phyloP scores from a whole-genome alignment of 2,329 filamentous ascomycete genomes.

The Emmonsiellopsis sp. region DNA sequence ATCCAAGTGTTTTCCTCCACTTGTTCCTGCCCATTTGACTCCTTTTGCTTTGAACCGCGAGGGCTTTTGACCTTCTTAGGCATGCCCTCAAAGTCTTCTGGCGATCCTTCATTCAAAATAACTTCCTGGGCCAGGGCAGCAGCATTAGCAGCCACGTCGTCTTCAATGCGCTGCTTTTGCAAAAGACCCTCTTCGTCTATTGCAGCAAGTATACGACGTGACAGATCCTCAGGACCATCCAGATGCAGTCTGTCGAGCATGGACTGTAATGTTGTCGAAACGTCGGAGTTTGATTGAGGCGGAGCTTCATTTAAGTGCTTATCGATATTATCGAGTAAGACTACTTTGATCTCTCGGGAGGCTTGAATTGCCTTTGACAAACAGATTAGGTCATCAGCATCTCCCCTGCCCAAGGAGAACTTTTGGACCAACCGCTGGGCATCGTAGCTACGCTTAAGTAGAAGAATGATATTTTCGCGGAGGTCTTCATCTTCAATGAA shows the following conservation, averaged over 20 bases:
- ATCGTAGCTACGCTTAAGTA: constrained; percentile 71
- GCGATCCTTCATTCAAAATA: constrained; percentile 54
- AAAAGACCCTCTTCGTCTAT: constrained; percentile 91
- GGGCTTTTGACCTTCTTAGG: constrained; percentile 40
- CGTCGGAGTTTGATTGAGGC: constrained; percentile 26
- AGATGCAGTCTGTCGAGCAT: constrained; percentile 37
- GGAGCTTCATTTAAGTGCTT: too few species aligned
- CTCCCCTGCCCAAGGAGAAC: constrained; percentile 84
- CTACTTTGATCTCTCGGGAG: constrained; percentile 52
- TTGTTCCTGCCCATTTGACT: constrained; percentile 25
- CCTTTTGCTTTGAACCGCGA: constrained; percentile 17
- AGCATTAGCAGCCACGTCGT: constrained; percentile 61
- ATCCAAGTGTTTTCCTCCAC: constrained; percentile 49
- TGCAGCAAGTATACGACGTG: constrained; percentile 59
- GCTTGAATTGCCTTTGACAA: constrained; percentile 72
- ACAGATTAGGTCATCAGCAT: constrained; percentile 79
- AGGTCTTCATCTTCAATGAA: constrained; percentile 60
- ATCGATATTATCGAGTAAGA: constrained; percentile 19
- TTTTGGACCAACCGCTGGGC: constrained; percentile 86
- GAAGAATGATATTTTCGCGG: constrained; percentile 56
- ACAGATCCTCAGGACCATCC: constrained; percentile 56
- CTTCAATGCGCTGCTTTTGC: constrained; percentile 67
- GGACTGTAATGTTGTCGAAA: constrained; percentile 16
- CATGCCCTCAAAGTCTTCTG: constrained; percentile 45
- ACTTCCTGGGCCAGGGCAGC: constrained; percentile 65